A percentile compares a stretch with the other conserved stretches of the same genome.
phyloP scores from a whole-genome alignment of 2,329 filamentous ascomycete genomes.

The Geosmithia morbida region DNA sequence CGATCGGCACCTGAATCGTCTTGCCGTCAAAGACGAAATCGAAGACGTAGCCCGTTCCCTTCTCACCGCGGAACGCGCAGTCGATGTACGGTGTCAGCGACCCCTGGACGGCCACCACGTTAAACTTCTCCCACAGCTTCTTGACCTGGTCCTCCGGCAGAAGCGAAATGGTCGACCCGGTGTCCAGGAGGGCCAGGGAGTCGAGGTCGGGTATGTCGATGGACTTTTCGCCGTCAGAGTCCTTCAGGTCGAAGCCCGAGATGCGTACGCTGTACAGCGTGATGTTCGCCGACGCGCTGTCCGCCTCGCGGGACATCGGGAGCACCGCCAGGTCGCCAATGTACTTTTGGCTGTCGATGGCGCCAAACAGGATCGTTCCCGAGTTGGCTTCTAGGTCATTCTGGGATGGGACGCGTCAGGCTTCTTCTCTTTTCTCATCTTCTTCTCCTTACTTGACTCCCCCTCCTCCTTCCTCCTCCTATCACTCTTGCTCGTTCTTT shows the following conservation, averaged over 20 bases:
- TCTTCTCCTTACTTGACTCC: no score
- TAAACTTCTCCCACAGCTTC: constrained; percentile 35
- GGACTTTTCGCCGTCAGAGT: constrained; percentile 10
- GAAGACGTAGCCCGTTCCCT: constrained; percentile 28
- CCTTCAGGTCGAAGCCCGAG: constrained; percentile 22
- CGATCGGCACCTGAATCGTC: constrained; percentile 33
- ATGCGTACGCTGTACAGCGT: constrained; percentile 19
- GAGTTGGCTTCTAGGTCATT: constrained; percentile 49
- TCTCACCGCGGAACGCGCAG: constrained; percentile 30
- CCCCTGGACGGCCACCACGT: constrained; percentile 25
- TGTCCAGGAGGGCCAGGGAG: constrained; percentile 53
- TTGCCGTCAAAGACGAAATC: constrained; percentile 35
- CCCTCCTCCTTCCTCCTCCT: no score
- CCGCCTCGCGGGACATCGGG: constrained; percentile 30
- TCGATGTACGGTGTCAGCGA: constrained; percentile 34
- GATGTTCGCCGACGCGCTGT: constrained; percentile 23
- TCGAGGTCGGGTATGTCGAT: constrained; percentile 21
- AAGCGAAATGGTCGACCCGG: constrained; percentile 57
- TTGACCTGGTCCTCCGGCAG: constrained; percentile 45
- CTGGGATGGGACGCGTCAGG: constrained; percentile 5
- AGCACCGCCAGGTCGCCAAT: constrained; percentile 29
- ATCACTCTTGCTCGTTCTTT: no score
- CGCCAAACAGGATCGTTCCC: constrained; percentile 65
- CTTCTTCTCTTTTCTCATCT: no score
- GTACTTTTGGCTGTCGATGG: constrained; percentile 63